Percentiles rank a stretch among this genome's conserved stretches.
Conservation (phyloP, 2,329 filamentous ascomycete species). For the Cladophialophora bantiana region DNA sequence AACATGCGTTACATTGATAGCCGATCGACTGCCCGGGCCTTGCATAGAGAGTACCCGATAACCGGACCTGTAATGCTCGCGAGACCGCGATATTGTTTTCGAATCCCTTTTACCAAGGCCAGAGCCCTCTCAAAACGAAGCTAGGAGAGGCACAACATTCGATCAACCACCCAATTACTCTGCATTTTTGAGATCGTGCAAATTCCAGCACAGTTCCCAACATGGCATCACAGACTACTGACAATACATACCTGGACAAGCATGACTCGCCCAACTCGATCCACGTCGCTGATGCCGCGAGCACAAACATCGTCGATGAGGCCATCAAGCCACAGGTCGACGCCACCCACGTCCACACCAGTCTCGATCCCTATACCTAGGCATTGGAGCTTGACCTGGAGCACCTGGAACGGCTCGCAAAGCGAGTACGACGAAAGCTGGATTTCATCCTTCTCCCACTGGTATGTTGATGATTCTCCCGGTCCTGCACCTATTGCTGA, state of each 20-base stretch:
- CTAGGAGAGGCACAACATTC: background rate
- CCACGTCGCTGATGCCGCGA: background rate
- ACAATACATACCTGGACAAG: background rate
- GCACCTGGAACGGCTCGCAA: constrained; percentile 12
- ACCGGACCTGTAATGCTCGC: background rate
- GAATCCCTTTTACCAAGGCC: background rate
- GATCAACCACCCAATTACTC: background rate
- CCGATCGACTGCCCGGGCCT: background rate
- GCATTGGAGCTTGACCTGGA: constrained; percentile 12
- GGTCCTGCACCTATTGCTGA: background rate
- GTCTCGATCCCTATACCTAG: constrained; percentile 6
- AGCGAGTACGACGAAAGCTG: constrained; percentile 8
- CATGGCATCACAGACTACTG: background rate
- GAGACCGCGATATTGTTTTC: background rate
- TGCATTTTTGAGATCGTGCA: background rate
- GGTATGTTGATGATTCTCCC: constrained; percentile 6
- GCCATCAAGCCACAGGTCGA: background rate
- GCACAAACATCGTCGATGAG: background rate
- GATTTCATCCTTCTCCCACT: constrained; percentile 15
- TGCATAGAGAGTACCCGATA: background rate
- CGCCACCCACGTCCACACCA: background rate
- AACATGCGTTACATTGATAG: background rate
- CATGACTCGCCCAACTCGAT: constrained; percentile 3
- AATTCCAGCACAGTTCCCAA: background rate
- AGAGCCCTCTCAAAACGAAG: background rate